Evolutionary conservation across 2,329 filamentous ascomycete species (phyloP).

Genomic region (Arachnopeziza araneosa): DNA sequence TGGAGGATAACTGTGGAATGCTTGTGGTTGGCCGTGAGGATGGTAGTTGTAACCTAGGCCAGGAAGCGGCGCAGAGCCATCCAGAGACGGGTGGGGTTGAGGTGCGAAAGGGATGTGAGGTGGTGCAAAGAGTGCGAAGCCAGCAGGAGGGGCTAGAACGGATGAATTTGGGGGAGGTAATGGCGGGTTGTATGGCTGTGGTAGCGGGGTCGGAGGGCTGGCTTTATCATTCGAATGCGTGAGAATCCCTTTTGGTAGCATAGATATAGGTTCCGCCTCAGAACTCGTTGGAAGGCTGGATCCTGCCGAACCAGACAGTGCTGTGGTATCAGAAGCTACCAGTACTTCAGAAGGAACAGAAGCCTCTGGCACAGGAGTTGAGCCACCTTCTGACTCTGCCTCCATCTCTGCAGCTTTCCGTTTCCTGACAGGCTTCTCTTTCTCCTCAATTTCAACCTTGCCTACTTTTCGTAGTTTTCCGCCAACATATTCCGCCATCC

Average conservation of each 20-base stretch:
- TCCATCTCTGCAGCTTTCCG: slow-evolving; percentile 51
- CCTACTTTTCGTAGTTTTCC: slow-evolving; percentile 69
- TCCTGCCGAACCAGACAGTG: background rate
- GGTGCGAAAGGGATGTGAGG: slow-evolving; percentile 9
- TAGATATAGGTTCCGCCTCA: background rate
- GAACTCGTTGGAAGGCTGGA: background rate
- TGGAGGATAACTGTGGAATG: slow-evolving; percentile 14
- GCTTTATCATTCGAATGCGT: background rate
- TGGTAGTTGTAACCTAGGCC: slow-evolving; percentile 28
- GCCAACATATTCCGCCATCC: slow-evolving; percentile 75
- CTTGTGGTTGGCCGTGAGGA: background rate
- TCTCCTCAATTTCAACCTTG: slow-evolving; percentile 56
- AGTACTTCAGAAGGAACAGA: background rate
- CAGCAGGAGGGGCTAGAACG: slow-evolving; percentile 21
- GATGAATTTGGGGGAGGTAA: slow-evolving; percentile 17
- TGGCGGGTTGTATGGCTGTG: slow-evolving; percentile 1
- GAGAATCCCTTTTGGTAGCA: background rate
- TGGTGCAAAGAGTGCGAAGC: slow-evolving; percentile 17
- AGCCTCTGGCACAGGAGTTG: background rate
- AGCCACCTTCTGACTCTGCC: slow-evolving; percentile 11
- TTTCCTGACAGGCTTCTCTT: slow-evolving; percentile 44
- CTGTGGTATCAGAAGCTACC: background rate
- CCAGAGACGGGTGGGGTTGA: slow-evolving; percentile 19
- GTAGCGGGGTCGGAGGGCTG: background rate
- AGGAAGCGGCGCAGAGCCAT: slow-evolving; percentile 27